Conservation (phyloP, 495 filamentous ascomycete species). For the Hypoxylon lienhwacheense region DNA sequence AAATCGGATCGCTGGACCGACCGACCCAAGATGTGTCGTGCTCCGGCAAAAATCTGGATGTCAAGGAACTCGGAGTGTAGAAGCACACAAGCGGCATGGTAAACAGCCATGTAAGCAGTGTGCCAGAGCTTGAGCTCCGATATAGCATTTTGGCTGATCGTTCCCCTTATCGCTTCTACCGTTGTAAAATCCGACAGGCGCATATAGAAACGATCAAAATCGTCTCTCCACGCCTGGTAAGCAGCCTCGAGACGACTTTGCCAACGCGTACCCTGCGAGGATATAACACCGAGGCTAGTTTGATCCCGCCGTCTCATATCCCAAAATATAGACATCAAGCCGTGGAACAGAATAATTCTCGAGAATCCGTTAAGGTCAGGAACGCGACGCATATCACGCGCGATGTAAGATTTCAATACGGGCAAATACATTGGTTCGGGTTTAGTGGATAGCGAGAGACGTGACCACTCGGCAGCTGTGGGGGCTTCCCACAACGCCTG, state of each 20-base stretch:
- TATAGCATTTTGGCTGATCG: constrained; percentile 28
- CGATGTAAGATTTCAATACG: constrained; percentile 57
- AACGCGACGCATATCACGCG: constrained; percentile 37
- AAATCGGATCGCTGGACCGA: constrained; percentile 49
- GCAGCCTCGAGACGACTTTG: constrained; percentile 51
- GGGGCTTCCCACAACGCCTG: constrained; percentile 55
- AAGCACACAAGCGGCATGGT: constrained; percentile 54
- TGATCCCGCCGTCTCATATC: constrained; percentile 60
- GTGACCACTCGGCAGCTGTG: constrained; percentile 51
- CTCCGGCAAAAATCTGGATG: constrained; percentile 59
- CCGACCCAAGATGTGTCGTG: constrained; percentile 54
- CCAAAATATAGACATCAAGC: constrained; percentile 59
- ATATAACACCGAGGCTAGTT: constrained; percentile 46
- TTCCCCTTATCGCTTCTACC: constrained; percentile 22
- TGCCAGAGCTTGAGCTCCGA: constrained; percentile 46
- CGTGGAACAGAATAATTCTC: constrained; percentile 53
- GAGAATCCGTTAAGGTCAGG: constrained; percentile 53
- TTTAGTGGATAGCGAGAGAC: constrained; percentile 37
- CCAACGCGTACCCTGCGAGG: constrained; percentile 51
- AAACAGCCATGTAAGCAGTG: constrained; percentile 50
- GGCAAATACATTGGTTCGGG: constrained; percentile 47
- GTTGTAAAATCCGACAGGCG: constrained; percentile 40
- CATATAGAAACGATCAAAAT: constrained; percentile 52
- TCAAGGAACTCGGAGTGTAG: constrained; percentile 57
- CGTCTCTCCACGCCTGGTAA: constrained; percentile 57